phyloP scores from a whole-genome alignment of 2,329 filamentous ascomycete genomes.

The Ophiocordyceps sinensis region DNA sequence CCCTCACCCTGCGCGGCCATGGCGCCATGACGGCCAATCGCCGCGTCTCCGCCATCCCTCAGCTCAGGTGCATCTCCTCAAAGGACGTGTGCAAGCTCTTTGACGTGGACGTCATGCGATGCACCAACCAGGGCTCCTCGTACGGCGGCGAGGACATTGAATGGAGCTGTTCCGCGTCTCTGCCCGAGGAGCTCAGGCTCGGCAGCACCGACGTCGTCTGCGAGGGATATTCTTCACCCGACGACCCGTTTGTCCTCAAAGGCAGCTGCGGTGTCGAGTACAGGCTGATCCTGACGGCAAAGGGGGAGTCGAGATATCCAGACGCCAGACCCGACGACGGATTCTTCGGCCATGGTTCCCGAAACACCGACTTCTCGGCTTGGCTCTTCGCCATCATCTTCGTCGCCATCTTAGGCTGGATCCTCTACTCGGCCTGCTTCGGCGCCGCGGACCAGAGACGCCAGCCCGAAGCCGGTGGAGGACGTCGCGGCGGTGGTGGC shows the following conservation, averaged over 20 bases:
- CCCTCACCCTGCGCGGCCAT: slow-evolving; percentile 60
- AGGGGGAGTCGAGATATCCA: slow-evolving; percentile 59
- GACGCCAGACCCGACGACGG: slow-evolving; percentile 23
- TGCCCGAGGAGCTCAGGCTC: slow-evolving; percentile 51
- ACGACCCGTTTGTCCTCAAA: slow-evolving; percentile 77
- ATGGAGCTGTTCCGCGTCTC: slow-evolving; percentile 66
- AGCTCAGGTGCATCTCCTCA: slow-evolving; percentile 63
- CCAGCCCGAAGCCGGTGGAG: slow-evolving; percentile 14
- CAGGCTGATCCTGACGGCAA: slow-evolving; percentile 59
- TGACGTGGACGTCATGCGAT: slow-evolving; percentile 71
- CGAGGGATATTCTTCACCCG: slow-evolving; percentile 65
- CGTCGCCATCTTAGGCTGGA: slow-evolving; percentile 42
- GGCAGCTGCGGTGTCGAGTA: slow-evolving; percentile 93
- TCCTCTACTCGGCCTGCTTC: slow-evolving; percentile 40
- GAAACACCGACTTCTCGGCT: slow-evolving; percentile 18
- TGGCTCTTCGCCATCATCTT: slow-evolving; percentile 50
- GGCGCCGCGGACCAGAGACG: slow-evolving; percentile 6
- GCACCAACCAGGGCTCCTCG: slow-evolving; percentile 68
- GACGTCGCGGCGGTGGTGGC: slow-evolving; percentile 14
- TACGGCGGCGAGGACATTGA: slow-evolving; percentile 73
- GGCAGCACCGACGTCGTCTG: slow-evolving; percentile 83
- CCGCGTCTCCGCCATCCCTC: slow-evolving; percentile 60
- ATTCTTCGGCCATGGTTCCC: slow-evolving; percentile 17
- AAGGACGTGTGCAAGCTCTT: slow-evolving; percentile 52
- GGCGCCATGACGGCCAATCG: slow-evolving; percentile 55